Evolutionary conservation across 192 early-diverging fungal genomes (phyloP).

Genomic region (Coemansia sp.): DNA sequence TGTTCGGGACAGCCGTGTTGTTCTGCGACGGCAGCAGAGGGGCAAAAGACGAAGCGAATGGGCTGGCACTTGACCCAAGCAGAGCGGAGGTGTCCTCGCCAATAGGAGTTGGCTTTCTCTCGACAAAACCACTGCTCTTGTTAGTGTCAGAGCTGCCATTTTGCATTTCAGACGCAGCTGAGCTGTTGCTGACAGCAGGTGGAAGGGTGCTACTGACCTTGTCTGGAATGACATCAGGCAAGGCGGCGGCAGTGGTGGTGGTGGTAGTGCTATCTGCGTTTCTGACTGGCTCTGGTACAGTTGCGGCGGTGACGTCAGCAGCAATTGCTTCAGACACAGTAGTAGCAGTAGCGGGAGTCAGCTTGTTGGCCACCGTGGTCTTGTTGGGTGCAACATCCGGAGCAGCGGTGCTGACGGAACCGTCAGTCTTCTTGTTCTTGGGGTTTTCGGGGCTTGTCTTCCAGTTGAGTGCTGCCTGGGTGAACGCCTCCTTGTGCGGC

Average conservation of each 20-base stretch:
- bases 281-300: neutral
- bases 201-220: too few relatives aligned
- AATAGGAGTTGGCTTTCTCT: neutral
- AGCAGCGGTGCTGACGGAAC: neutral
- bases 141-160: too few relatives aligned
- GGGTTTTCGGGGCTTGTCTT: constrained; percentile 41
- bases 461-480: constrained; percentile 48
- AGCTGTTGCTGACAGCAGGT: too few relatives aligned
- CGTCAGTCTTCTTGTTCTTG: constrained; percentile 23
- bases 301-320: neutral
- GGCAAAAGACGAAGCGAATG: neutral
- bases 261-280: neutral
- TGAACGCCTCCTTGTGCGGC: constrained; percentile 49
- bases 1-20: too few relatives aligned
- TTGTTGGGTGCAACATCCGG: neutral
- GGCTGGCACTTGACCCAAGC: neutral
- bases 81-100: neutral
- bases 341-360: constrained; percentile 6
- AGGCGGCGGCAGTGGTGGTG: neutral
- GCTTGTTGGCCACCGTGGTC: neutral
- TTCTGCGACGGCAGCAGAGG: too few relatives aligned
- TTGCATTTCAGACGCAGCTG: too few relatives aligned
- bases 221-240: neutral
- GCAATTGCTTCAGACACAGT: neutral
- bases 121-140: neutral